These are phyloP conservation scores for Mercurialis annua DNA, from an alignment of 345 rosid species.

Conservation along the genomic window DNA sequence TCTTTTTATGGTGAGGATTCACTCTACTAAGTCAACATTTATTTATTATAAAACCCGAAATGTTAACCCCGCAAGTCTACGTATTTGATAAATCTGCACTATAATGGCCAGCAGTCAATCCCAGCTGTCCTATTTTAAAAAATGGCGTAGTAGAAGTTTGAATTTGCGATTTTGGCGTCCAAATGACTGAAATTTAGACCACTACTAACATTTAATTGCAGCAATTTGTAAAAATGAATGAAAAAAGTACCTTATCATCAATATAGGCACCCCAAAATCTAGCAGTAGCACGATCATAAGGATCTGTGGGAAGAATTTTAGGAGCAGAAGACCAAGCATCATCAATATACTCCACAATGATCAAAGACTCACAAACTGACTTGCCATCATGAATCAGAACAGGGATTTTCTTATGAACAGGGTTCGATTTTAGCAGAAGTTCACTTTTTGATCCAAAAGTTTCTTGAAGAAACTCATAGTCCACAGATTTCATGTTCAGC, in stretches of 20 bases:
- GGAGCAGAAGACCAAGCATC: constrained; percentile 66
- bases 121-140: too few relatives aligned
- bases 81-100: too few relatives aligned
- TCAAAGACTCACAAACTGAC: constrained; percentile 60
- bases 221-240: too few relatives aligned
- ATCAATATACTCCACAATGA: constrained; percentile 64
- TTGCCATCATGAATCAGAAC: constrained; percentile 64
- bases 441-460: constrained; percentile 49
- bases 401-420: constrained; percentile 75
- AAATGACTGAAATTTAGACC: too few relatives aligned
- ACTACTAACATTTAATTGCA: too few relatives aligned
- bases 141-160: too few relatives aligned
- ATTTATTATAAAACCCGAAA: too few relatives aligned
- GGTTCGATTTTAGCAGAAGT: constrained; percentile 65
- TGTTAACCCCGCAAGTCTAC: too few relatives aligned
- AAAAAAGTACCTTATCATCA: constrained; percentile 76
- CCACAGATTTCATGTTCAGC: constrained; percentile 57
- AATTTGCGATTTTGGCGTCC: too few relatives aligned
- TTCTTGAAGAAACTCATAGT: constrained; percentile 59
- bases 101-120: too few relatives aligned
- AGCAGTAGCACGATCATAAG: constrained; percentile 60
- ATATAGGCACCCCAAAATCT: constrained; percentile 76
- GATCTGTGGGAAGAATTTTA: constrained; percentile 59
- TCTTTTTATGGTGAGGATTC: too few relatives aligned
- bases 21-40: too few relatives aligned